phyloP scores from a whole-genome alignment of 768 basidiomycete genomes.

The Boletus subparvulus region DNA sequence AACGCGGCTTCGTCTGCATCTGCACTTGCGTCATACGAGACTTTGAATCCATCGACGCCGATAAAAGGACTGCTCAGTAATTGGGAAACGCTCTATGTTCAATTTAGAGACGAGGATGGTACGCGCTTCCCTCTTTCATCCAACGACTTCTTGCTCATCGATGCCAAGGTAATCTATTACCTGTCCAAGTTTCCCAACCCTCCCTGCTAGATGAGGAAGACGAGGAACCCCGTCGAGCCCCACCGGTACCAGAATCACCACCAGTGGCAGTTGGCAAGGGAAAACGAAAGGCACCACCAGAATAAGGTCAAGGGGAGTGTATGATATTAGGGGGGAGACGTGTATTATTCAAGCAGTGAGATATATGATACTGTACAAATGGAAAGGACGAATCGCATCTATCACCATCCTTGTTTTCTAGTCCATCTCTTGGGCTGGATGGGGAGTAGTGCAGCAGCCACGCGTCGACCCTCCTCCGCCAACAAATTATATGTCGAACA shows the following conservation, averaged over 20 bases:
- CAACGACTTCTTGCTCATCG: background rate
- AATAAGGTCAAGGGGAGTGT: conserved; percentile 9
- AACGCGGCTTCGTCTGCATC: conserved; percentile 30
- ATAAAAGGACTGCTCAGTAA: conserved; percentile 53
- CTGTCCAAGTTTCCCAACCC: conserved; percentile 59
- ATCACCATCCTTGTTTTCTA: conserved; percentile 22
- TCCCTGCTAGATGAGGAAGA: conserved; percentile 64
- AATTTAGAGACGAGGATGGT: conserved; percentile 66
- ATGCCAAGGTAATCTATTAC: conserved; percentile 52
- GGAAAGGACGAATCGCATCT: no score
- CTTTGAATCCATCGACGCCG: conserved; percentile 42
- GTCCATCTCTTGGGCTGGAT: conserved; percentile 53
- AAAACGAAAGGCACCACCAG: conserved; percentile 57
- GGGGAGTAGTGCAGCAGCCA: conserved; percentile 89
- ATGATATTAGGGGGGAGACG: background rate
- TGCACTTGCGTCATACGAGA: conserved; percentile 42
- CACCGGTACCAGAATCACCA: conserved; percentile 29
- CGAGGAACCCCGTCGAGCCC: conserved; percentile 35
- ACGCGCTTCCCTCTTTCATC: background rate
- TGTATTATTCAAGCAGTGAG: conserved; percentile 11
- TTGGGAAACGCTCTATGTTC: conserved; percentile 70
- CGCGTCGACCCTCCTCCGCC: conserved; percentile 88
- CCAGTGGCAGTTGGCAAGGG: conserved; percentile 43
- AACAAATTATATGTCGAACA: conserved; percentile 95
- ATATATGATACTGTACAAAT: conserved; percentile 16